A percentile compares a stretch with the other conserved stretches of the same genome.
phyloP scores from a whole-genome alignment of 73 alveolate species.

The Tetrahymena elliotti region DNA sequence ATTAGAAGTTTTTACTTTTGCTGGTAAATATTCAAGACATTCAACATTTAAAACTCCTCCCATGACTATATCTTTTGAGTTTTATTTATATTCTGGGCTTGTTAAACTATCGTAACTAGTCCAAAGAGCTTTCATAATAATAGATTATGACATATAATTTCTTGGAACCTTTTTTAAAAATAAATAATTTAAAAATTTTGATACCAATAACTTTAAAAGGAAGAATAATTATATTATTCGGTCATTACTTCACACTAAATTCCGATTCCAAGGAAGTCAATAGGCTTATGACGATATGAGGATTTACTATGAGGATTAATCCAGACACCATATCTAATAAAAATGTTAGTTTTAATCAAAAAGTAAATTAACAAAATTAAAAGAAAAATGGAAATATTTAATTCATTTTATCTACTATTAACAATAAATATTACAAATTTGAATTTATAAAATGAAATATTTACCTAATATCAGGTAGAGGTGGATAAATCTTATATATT shows the following conservation, averaged over 20 bases:
- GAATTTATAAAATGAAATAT: too few species aligned
- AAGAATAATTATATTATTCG: neutral
- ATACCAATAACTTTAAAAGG: neutral
- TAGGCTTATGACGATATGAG: constrained; percentile 13
- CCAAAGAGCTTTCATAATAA: constrained; percentile 54
- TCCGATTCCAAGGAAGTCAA: constrained; percentile 32
- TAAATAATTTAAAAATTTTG: neutral
- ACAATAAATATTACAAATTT: too few species aligned
- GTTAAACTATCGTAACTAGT: constrained; percentile 44
- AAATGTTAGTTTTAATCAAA: neutral
- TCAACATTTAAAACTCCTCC: constrained; percentile 71
- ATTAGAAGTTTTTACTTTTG: constrained; percentile 12
- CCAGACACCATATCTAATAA: neutral
- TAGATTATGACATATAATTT: constrained; percentile 5
- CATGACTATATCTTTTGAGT: constrained; percentile 50
- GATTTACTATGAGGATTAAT: neutral
- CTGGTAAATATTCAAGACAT: constrained; percentile 28
- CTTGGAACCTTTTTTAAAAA: constrained; percentile 45
- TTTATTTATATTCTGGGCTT: neutral
- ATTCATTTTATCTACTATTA: neutral
- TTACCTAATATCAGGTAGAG: neutral
- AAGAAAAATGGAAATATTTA: too few species aligned
- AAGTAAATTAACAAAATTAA: neutral
- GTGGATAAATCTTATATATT: neutral
- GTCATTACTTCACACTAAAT: constrained; percentile 25